Conservation (phyloP, 129 eudicot genomes). For the Centrapalus pauciflorus region DNA sequence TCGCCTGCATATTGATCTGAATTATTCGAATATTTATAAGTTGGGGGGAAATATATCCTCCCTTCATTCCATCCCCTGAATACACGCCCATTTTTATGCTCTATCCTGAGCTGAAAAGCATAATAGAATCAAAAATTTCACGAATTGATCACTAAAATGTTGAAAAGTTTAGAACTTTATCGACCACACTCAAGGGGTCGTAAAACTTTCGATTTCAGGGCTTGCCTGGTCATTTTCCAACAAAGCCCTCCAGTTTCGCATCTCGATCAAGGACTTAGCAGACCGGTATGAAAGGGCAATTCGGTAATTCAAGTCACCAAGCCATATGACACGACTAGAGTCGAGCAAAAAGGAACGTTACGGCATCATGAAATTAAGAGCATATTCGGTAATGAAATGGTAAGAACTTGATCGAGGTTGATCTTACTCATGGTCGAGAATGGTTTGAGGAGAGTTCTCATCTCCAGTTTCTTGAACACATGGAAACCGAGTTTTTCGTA, state of each 20-base stretch:
- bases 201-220: background rate
- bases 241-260: conserved; percentile 88
- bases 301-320: conserved; percentile 95
- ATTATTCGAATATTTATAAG: conserved; percentile 87
- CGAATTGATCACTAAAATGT: background rate
- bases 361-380: background rate
- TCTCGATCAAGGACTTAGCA: conserved; percentile 90
- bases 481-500: conserved; percentile 82
- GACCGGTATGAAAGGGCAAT: conserved; percentile 69
- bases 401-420: background rate
- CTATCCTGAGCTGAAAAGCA: conserved; percentile 65
- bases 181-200: background rate
- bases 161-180: background rate
- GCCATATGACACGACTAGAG: conserved; percentile 89
- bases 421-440: conserved; percentile 85
- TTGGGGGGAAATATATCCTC: conserved; percentile 86
- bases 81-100: conserved; percentile 65
- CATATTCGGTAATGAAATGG: background rate
- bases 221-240: conserved; percentile 90
- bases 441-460: conserved; percentile 69
- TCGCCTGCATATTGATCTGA: conserved; percentile 95
- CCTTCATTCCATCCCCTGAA: conserved; percentile 97
- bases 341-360: conserved; percentile 22
- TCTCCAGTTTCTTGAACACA: conserved; percentile 51
- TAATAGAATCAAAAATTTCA: background rate